Conservation (phyloP, 495 filamentous ascomycete genomes). For the Podospora pseudocomata region DNA sequence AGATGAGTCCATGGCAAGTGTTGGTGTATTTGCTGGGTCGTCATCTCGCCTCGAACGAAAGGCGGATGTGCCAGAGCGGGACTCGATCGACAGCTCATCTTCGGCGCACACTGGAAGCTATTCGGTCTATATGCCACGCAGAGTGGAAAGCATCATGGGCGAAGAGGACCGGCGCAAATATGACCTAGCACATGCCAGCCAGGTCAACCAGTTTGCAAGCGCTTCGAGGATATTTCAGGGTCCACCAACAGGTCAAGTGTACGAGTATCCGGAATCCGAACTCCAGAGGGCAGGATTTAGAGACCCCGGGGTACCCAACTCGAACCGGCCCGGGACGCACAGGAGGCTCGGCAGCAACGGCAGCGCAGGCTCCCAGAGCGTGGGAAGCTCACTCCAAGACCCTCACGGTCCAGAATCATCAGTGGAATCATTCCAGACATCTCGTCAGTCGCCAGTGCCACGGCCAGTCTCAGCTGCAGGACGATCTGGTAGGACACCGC, state of each 20-base stretch:
- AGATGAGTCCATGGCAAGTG: constrained; percentile 58
- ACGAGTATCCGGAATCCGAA: constrained; percentile 52
- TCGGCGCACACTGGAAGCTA: constrained; percentile 58
- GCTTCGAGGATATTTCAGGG: constrained; percentile 52
- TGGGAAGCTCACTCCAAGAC: constrained; percentile 13
- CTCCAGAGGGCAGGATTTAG: constrained; percentile 44
- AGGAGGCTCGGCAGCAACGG: constrained; percentile 34
- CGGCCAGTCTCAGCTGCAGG: constrained; percentile 9
- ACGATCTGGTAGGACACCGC: constrained; percentile 33
- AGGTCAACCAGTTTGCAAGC: constrained; percentile 40
- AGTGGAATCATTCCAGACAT: constrained; percentile 7
- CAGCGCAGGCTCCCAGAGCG: constrained; percentile 18
- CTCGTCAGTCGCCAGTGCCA: constrained; percentile 22
- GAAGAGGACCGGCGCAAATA: constrained; percentile 72
- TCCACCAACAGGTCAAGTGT: constrained; percentile 48
- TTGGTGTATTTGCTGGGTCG: constrained; percentile 34
- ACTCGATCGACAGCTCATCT: constrained; percentile 69
- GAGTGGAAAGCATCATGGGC: constrained; percentile 80
- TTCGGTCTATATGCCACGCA: constrained; percentile 67
- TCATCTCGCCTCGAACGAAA: constrained; percentile 22
- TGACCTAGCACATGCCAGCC: constrained; percentile 61
- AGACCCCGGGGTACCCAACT: constrained; percentile 28
- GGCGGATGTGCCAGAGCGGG: constrained; percentile 52
- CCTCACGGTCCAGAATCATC: constrained; percentile 10
- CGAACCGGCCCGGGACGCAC: constrained; percentile 21